Conservation (phyloP, 805 yeast species). For the Hanseniaspora guilliermondii region DNA sequence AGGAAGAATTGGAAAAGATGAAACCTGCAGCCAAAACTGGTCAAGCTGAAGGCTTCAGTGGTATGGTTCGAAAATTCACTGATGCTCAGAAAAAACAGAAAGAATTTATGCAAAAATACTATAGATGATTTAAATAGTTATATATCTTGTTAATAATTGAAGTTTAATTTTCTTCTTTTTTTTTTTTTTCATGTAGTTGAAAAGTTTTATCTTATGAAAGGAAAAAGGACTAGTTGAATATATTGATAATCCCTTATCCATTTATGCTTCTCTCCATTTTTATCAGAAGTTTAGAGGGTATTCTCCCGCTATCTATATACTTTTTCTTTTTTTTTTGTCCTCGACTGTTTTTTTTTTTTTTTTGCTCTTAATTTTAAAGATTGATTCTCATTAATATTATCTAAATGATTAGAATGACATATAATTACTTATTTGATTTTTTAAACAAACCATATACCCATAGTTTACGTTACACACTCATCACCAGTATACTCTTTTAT, state of each 20-base stretch:
- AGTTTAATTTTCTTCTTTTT: background rate
- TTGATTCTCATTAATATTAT: too few relatives aligned
- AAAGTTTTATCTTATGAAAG: constrained; percentile 24
- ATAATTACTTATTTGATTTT: too few relatives aligned
- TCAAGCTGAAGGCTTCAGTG: constrained; percentile 29
- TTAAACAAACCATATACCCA: too few relatives aligned
- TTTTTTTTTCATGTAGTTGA: constrained; percentile 11
- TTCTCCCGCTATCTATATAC: too few relatives aligned
- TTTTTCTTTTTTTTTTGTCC: background rate
- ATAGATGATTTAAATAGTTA: background rate
- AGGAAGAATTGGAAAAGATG: constrained; percentile 41
- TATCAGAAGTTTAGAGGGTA: too few relatives aligned
- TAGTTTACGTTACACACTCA: too few relatives aligned
- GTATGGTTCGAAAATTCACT: constrained; percentile 31
- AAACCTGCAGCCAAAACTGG: constrained; percentile 22
- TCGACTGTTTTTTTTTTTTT: too few relatives aligned
- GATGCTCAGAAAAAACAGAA: constrained; percentile 30
- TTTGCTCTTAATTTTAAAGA: too few relatives aligned
- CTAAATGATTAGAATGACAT: too few relatives aligned
- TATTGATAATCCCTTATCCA: too few relatives aligned
- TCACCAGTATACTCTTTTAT: too few relatives aligned
- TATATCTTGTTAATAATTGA: constrained; percentile 8
- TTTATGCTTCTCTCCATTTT: too few relatives aligned
- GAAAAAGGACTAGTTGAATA: constrained; percentile 16
- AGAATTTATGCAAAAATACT: background rate